Conservation (phyloP, 1,139 yeast genomes). For the Debaryomyces fabryi region DNA sequence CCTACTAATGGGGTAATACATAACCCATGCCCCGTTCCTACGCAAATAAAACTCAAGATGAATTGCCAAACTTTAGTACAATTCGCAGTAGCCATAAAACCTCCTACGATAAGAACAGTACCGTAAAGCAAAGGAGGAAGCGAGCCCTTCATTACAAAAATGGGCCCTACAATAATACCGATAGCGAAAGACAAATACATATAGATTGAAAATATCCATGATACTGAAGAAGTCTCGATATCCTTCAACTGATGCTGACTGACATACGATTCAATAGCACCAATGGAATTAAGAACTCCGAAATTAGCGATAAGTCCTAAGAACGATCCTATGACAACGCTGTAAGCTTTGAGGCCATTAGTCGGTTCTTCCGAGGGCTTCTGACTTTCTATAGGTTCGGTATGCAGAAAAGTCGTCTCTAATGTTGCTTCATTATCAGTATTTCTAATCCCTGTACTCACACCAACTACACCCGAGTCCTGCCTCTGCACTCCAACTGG, state of each 20-base stretch:
- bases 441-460: conserved; percentile 6
- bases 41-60: conserved; percentile 36
- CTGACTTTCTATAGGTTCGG: not conserved
- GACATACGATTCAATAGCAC: conserved; percentile 40
- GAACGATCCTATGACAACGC: conserved; percentile 38
- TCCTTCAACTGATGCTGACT: conserved; percentile 34
- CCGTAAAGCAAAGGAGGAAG: conserved; percentile 29
- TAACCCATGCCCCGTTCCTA: conserved; percentile 39
- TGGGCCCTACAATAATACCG: conserved; percentile 40
- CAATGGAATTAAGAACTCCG: conserved; percentile 38
- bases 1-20: conserved; percentile 42
- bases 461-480: not conserved
- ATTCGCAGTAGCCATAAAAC: conserved; percentile 38
- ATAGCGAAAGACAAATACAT: conserved; percentile 33
- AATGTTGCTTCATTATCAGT: conserved; percentile 3
- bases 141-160: conserved; percentile 39
- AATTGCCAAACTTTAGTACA: conserved; percentile 36
- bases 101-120: conserved; percentile 30
- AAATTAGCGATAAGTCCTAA: conserved; percentile 35
- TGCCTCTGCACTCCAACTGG: not conserved
- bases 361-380: conserved; percentile 15
- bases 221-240: conserved; percentile 21
- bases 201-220: conserved; percentile 45
- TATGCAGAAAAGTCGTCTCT: conserved; percentile 4
- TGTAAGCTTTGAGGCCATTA: conserved; percentile 36